Evolutionary conservation across 768 basidiomycete species (phyloP), one percentile per base, ranked within the genome.

Genomic region (Tephrocybe rancida): DNA sequence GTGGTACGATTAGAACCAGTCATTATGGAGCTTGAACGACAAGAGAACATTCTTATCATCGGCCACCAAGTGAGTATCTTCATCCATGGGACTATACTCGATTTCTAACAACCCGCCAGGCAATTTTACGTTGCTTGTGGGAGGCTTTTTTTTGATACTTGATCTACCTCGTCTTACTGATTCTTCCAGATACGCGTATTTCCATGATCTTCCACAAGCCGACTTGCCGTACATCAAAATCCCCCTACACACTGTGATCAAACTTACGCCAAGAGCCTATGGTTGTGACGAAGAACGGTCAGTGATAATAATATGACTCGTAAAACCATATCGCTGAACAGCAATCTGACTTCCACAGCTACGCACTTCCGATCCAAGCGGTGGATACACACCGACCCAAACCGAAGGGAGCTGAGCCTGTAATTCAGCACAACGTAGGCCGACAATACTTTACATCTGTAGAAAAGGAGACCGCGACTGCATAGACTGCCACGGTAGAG

Each of bases 221-320:
- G 95, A 98, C 65, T 79, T 99, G 29, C 97, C 97, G 1, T 99
- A 99, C 68, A 92, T 98, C 78, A 96, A 95, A 75, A 95, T 98
- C 42, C 95, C 95, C 0, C 71, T 96, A 51, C 97, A 99, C 67
- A 99, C 96, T 0, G 89, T 99, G 32, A 97, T 99, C 70, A 98
- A 98, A 73, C 80, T 99, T 42, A 98, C 96, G 1, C 97, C 97
- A 9, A 95, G 92, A 66, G 97, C 97, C 1, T 99, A 98, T 68
- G 97, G 97, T 34, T 98, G 96, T 74, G 95, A 98, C 67, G 97
- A 99, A 68, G 95, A 95, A 68, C 81, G 95, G 90, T 88, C 51
- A 43, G 75, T 52, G n/a, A 16, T 11, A n/a, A 37, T n/a, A 32
- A 44, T 14, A 34, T 27, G 19, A 35, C 27, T 53, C 24, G 38